A percentile compares a stretch with the other conserved stretches of the same genome.
Conservation (phyloP, 2,329 filamentous ascomycete genomes). For the Arthroderma sp. region DNA sequence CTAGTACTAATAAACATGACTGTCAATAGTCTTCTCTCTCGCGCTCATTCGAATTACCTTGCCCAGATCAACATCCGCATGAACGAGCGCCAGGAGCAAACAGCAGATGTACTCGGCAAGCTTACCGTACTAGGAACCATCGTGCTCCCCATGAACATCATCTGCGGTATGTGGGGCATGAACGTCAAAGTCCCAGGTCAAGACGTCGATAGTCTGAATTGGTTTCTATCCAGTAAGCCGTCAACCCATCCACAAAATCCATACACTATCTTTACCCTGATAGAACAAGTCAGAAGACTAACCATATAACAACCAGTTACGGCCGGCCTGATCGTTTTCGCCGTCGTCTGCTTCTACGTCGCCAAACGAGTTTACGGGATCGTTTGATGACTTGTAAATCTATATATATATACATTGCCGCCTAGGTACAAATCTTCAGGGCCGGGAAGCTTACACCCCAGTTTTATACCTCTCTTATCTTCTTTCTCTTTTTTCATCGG, state of each 20-base stretch:
- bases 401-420: not conserved
- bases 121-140: constrained; percentile 94
- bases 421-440: too few species aligned
- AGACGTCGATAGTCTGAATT: constrained; percentile 61
- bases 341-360: constrained; percentile 62
- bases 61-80: constrained; percentile 98
- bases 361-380: constrained; percentile 76
- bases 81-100: constrained; percentile 95
- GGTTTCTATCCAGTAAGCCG: constrained; percentile 51
- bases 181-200: constrained; percentile 95
- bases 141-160: constrained; percentile 96
- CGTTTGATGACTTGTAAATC: constrained; percentile 35
- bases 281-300: not conserved
- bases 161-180: constrained; percentile 98
- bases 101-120: constrained; percentile 85
- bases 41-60: constrained; percentile 94
- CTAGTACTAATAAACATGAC: too few species aligned
- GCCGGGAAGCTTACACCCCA: too few species aligned
- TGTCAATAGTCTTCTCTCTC: constrained; percentile 58
- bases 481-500: not conserved
- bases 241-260: not conserved
- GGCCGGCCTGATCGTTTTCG: constrained; percentile 63
- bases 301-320: constrained; percentile 37
- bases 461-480: not conserved
- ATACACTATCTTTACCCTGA: not conserved